A percentile compares a stretch with the other conserved stretches of the same genome.
Evolutionary conservation across 2,329 filamentous ascomycete species (phyloP).

Genomic region (Hymenoscyphus fraxineus): DNA sequence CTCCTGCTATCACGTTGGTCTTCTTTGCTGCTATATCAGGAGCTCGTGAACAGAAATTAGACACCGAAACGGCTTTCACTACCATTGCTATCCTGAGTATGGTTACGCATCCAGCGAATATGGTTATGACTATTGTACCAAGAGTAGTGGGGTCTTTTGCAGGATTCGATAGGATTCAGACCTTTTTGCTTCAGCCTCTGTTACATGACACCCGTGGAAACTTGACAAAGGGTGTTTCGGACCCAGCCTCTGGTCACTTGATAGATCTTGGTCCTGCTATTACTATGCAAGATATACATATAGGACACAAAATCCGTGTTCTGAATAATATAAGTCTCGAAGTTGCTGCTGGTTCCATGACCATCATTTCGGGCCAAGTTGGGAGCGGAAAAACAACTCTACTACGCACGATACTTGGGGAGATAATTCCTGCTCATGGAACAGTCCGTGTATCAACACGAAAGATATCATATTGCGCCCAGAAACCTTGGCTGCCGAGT

Average conservation of each 20-base stretch:
- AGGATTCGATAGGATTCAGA: conserved; percentile 31
- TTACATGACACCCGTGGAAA: neutral
- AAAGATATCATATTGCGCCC: conserved; percentile 37
- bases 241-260: conserved; percentile 2
- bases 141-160: conserved; percentile 17
- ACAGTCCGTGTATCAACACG: conserved; percentile 29
- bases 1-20: conserved; percentile 24
- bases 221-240: conserved; percentile 3
- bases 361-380: conserved; percentile 28
- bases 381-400: conserved; percentile 35
- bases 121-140: conserved; percentile 25
- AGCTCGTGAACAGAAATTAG: conserved; percentile 13
- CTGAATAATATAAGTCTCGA: conserved; percentile 20
- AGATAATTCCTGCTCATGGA: conserved; percentile 27
- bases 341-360: conserved; percentile 13
- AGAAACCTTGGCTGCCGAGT: conserved; percentile 39
- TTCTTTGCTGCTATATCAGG: conserved; percentile 19
- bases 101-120: conserved; percentile 21
- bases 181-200: conserved; percentile 1
- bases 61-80: conserved; percentile 25
- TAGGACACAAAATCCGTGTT: conserved; percentile 8
- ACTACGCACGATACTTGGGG: conserved; percentile 32
- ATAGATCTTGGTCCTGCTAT: conserved; percentile 9
- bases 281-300: conserved; percentile 8
- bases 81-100: conserved; percentile 22